Evolutionary conservation across 1,139 yeast genomes (phyloP).

Genomic region (Citeromyces siamensis): DNA sequence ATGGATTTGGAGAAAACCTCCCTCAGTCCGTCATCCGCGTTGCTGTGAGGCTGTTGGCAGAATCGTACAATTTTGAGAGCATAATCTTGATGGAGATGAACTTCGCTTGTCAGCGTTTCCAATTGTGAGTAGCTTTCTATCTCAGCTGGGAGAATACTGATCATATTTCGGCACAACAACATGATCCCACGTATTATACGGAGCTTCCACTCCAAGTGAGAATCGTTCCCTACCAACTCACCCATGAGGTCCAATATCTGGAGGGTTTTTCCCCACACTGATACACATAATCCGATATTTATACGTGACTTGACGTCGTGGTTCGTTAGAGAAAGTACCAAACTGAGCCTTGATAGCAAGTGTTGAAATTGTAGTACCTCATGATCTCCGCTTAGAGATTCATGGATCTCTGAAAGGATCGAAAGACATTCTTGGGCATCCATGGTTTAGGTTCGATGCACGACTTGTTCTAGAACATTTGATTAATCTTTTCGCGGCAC

Average conservation of each 20-base stretch:
- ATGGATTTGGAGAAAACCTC: background rate
- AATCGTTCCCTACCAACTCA: constrained; percentile 8
- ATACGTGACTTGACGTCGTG: constrained; percentile 9
- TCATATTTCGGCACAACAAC: constrained; percentile 22
- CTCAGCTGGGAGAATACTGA: constrained; percentile 14
- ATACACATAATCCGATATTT: constrained; percentile 8
- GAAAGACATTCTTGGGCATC: constrained; percentile 4
- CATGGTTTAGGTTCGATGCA: background rate
- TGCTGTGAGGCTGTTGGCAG: background rate
- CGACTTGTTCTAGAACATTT: constrained; percentile 1
- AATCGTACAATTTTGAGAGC: constrained; percentile 2
- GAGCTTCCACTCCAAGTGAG: constrained; percentile 4
- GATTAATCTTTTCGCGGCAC: too few relatives aligned
- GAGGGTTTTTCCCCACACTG: constrained; percentile 6
- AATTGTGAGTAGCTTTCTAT: constrained; percentile 2
- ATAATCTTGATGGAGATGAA: background rate
- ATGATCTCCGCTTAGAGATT: constrained; percentile 7
- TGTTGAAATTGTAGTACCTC: constrained; percentile 11
- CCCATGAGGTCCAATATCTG: constrained; percentile 7
- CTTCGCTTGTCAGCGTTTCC: background rate
- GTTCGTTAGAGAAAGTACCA: constrained; percentile 5
- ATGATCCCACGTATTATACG: constrained; percentile 21
- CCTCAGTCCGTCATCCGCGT: background rate
- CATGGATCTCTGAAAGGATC: constrained; percentile 2
- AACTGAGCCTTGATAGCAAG: constrained; percentile 7